Conservation (phyloP, 164 flowering plant species). For the Chloranthus sessilifolius region DNA sequence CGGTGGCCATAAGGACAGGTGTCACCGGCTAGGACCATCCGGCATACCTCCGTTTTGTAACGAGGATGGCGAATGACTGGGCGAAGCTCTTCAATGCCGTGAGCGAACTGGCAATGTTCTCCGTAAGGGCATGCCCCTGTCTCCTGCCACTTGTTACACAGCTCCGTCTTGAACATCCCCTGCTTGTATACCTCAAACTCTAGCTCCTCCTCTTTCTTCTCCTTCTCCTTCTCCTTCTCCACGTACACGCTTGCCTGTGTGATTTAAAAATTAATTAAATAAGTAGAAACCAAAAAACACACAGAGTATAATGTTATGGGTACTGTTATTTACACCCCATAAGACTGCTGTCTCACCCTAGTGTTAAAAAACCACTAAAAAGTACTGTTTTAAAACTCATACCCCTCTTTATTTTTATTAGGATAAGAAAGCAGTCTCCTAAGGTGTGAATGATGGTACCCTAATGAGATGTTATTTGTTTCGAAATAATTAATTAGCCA, state of each 20-base stretch:
- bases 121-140: slow-evolving; percentile 79
- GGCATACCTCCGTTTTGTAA: slow-evolving; percentile 91
- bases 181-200: slow-evolving; percentile 79
- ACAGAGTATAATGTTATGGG: too few species aligned
- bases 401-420: too few species aligned
- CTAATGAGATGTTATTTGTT: too few species aligned
- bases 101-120: slow-evolving; percentile 83
- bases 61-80: slow-evolving; percentile 95
- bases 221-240: slow-evolving; percentile 27
- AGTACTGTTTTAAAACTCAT: too few species aligned
- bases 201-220: slow-evolving; percentile 45
- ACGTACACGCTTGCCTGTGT: slow-evolving; percentile 67
- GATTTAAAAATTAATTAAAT: too few species aligned
- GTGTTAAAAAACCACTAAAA: too few species aligned
- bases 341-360: too few species aligned
- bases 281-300: too few species aligned
- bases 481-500: too few species aligned
- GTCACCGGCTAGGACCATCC: slow-evolving; percentile 79
- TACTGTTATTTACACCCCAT: too few species aligned
- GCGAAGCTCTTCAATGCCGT: slow-evolving; percentile 83
- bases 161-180: slow-evolving; percentile 88
- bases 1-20: slow-evolving; percentile 90
- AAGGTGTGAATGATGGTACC: too few species aligned
- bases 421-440: too few species aligned
- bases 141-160: slow-evolving; percentile 95